Evolutionary conservation across 2,329 filamentous ascomycete genomes (phyloP).

Genomic region (Colletotrichum sp.): DNA sequence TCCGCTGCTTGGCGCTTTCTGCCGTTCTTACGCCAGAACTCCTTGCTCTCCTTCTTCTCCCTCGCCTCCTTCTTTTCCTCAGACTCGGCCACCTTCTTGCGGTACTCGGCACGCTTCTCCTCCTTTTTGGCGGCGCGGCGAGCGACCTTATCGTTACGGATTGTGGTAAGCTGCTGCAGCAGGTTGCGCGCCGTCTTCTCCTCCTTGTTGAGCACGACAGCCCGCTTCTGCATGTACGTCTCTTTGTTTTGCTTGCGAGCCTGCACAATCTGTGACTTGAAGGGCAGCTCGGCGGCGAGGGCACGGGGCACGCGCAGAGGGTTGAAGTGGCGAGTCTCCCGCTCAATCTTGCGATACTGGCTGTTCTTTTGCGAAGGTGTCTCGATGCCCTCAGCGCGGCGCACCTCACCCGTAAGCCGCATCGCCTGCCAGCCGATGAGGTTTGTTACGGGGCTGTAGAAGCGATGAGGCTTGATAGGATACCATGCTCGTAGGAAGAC

Average conservation of each 20-base stretch:
- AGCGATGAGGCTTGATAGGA: conserved; percentile 90
- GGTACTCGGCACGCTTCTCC: conserved; percentile 79
- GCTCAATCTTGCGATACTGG: conserved; percentile 75
- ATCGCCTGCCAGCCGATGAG: conserved; percentile 92
- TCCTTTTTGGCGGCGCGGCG: conserved; percentile 88
- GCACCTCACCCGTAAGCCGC: conserved; percentile 92
- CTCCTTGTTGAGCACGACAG: conserved; percentile 83
- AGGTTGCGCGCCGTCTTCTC: conserved; percentile 88
- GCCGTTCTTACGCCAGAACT: conserved; percentile 92
- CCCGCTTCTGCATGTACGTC: conserved; percentile 95
- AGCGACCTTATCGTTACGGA: conserved; percentile 88
- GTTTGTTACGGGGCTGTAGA: conserved; percentile 97
- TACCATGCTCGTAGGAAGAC: conserved; percentile 98
- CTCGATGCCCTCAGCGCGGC: conserved; percentile 73
- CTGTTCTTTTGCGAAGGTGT: conserved; percentile 86
- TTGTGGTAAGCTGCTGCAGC: conserved; percentile 89
- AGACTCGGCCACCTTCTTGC: conserved; percentile 81
- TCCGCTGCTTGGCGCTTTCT: conserved; percentile 62
- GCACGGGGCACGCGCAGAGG: conserved; percentile 76
- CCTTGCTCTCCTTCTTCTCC: conserved; percentile 90
- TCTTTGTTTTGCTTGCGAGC: conserved; percentile 79
- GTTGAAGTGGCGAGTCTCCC: conserved; percentile 77
- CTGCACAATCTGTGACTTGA: conserved; percentile 85
- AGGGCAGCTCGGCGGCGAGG: conserved; percentile 84
- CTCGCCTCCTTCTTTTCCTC: conserved; percentile 84